These are phyloP conservation scores for Penicillium macrosclerotiorum DNA, from an alignment of 495 filamentous ascomycete genomes.

Conservation along the genomic window DNA sequence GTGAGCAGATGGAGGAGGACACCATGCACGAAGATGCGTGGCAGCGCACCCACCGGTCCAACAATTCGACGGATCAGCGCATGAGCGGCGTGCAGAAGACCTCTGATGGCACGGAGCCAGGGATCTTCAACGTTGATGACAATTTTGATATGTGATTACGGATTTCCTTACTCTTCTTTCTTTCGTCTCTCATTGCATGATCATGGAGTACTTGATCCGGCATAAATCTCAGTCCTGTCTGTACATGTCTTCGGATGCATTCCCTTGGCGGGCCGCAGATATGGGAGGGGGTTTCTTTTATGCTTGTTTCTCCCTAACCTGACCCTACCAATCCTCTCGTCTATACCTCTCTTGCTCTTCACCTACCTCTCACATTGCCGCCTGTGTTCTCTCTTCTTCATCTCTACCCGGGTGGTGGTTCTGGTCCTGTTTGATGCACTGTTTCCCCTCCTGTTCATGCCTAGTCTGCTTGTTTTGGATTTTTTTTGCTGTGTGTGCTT, in stretches of 20 bases:
- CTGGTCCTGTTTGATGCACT: not conserved
- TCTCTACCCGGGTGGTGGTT: slow-evolving; percentile 5
- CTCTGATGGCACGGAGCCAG: slow-evolving; percentile 60
- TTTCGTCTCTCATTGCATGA: slow-evolving; percentile 33
- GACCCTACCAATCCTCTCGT: too few relatives aligned
- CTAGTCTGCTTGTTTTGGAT: not conserved
- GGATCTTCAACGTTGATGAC: slow-evolving; percentile 67
- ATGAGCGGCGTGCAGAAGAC: slow-evolving; percentile 76
- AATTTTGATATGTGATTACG: slow-evolving; percentile 67
- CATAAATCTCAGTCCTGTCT: slow-evolving; percentile 27
- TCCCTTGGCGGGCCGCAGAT: slow-evolving; percentile 19
- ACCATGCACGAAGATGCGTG: slow-evolving; percentile 52
- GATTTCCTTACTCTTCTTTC: slow-evolving; percentile 9
- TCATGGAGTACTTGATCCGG: slow-evolving; percentile 44
- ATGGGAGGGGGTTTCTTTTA: slow-evolving; percentile 26
- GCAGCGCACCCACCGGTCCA: slow-evolving; percentile 37
- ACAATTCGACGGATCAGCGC: slow-evolving; percentile 49
- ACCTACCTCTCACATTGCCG: slow-evolving; percentile 6
- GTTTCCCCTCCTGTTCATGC: not conserved
- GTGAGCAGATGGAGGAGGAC: slow-evolving; percentile 74
- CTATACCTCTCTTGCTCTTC: too few relatives aligned
- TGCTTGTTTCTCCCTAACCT: slow-evolving; percentile 5
- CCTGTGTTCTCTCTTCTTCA: slow-evolving; percentile 4
- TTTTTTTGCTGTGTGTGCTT: not conserved
- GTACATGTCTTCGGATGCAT: slow-evolving; percentile 39